phyloP scores from a whole-genome alignment of 768 basidiomycete genomes.

The Russula lepida region DNA sequence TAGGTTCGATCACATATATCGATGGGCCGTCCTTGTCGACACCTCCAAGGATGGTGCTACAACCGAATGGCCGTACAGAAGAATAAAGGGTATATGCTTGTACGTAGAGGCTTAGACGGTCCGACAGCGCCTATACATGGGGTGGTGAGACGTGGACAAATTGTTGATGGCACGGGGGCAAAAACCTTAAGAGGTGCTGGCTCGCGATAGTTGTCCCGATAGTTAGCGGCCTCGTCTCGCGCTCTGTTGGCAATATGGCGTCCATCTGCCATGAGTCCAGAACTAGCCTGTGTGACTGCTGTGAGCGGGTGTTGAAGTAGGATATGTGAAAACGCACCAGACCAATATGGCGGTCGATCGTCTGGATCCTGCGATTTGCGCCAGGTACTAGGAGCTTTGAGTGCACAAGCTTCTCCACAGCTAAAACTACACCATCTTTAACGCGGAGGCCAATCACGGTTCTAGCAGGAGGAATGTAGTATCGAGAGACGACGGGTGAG shows the following conservation, averaged over 20 bases:
- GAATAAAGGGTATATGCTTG: constrained; percentile 98
- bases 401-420: constrained; percentile 96
- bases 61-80: constrained; percentile 94
- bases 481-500: not conserved
- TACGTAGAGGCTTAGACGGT: constrained; percentile 80
- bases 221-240: constrained; percentile 70
- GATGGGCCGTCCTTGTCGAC: constrained; percentile 84
- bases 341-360: constrained; percentile 89
- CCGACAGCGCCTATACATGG: constrained; percentile 46
- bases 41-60: constrained; percentile 84
- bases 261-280: constrained; percentile 90
- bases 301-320: not conserved
- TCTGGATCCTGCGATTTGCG: constrained; percentile 88
- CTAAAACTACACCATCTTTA: constrained; percentile 89
- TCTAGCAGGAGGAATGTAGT: constrained; percentile 33
- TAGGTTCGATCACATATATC: constrained; percentile 89
- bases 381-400: constrained; percentile 93
- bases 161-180: not conserved
- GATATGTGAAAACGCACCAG: constrained; percentile 44
- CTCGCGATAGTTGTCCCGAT: constrained; percentile 63
- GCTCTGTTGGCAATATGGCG: constrained; percentile 80
- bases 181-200: constrained; percentile 73
- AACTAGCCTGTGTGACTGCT: constrained; percentile 59
- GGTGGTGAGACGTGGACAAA: not conserved
- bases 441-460: constrained; percentile 95